Percentiles rank a stretch among this genome's conserved stretches.
phyloP scores from a whole-genome alignment of 805 yeast species.

The Ogataea pini region DNA sequence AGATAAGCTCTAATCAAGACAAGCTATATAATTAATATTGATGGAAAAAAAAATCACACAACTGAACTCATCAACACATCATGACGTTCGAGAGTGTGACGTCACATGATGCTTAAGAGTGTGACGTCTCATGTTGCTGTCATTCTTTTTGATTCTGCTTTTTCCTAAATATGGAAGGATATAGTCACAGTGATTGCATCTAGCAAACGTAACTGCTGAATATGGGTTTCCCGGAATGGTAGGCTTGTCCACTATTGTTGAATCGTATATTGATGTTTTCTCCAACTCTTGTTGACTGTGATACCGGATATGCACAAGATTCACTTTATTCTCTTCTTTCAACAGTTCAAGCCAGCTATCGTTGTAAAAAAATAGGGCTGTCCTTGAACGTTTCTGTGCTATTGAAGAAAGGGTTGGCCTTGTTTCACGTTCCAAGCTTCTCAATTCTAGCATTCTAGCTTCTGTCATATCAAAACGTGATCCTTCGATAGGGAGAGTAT shows the following conservation, averaged over 20 bases:
- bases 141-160: constrained; percentile 3
- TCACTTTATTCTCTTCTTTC: constrained; percentile 1
- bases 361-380: constrained; percentile 5
- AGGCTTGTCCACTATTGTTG: constrained; percentile 2
- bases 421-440: neutral
- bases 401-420: constrained; percentile 1
- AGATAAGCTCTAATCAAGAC: too few species aligned
- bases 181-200: constrained; percentile 6
- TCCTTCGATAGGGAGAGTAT: neutral
- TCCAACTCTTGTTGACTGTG: neutral
- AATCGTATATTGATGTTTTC: neutral
- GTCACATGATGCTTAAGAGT: constrained; percentile 6
- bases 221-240: constrained; percentile 10
- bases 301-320: constrained; percentile 8
- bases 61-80: too few species aligned
- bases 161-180: constrained; percentile 5
- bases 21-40: too few species aligned
- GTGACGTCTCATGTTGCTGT: constrained; percentile 9
- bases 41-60: too few species aligned
- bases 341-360: constrained; percentile 10
- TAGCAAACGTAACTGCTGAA: constrained; percentile 12
- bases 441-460: neutral
- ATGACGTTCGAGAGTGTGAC: too few species aligned
- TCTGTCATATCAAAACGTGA: neutral
- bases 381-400: neutral